Percentiles rank a stretch among this genome's conserved stretches.
phyloP scores from a whole-genome alignment of 2,329 filamentous ascomycete species.

The Fusarium subglutinans region DNA sequence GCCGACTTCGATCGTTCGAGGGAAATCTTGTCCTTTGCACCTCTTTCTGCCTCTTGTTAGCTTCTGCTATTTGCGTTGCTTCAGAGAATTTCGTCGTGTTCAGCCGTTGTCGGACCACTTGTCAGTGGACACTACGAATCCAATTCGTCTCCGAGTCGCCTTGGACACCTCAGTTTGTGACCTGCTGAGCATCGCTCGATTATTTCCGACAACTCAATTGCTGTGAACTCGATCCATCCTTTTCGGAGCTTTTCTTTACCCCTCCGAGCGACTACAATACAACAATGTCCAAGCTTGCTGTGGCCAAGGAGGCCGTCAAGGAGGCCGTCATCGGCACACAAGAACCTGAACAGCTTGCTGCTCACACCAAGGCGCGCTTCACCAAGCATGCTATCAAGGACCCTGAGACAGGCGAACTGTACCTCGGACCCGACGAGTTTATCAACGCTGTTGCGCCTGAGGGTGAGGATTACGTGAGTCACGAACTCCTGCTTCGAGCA shows the following conservation, averaged over 20 bases:
- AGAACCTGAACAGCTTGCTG: constrained; percentile 70
- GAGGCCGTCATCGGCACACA: constrained; percentile 77
- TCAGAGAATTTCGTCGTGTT: constrained; percentile 15
- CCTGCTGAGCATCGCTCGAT: constrained; percentile 18
- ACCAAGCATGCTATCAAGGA: constrained; percentile 79
- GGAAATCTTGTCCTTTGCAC: constrained; percentile 6
- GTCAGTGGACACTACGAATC: constrained; percentile 16
- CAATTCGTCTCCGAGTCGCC: constrained; percentile 3
- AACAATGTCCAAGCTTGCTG: constrained; percentile 53
- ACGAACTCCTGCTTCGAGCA: constrained; percentile 1
- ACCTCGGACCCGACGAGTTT: constrained; percentile 87
- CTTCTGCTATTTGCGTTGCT: constrained; percentile 20
- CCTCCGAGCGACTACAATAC: constrained; percentile 33
- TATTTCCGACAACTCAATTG: constrained; percentile 29
- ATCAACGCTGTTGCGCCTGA: constrained; percentile 88
- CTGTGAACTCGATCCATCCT: constrained; percentile 15
- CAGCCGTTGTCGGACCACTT: constrained; percentile 35
- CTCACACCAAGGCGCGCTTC: constrained; percentile 81
- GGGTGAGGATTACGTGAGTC: constrained; percentile 88
- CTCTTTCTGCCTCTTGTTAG: constrained; percentile 12
- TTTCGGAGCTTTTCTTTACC: constrained; percentile 19
- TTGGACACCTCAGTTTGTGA: constrained; percentile 10
- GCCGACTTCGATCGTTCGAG: constrained; percentile 27
- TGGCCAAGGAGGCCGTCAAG: constrained; percentile 77
- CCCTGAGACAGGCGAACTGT: constrained; percentile 77